Percentiles rank a stretch among this genome's conserved stretches.
Evolutionary conservation across 2,329 filamentous ascomycete species (phyloP).

Genomic region (Cercospora zeae-maydis): DNA sequence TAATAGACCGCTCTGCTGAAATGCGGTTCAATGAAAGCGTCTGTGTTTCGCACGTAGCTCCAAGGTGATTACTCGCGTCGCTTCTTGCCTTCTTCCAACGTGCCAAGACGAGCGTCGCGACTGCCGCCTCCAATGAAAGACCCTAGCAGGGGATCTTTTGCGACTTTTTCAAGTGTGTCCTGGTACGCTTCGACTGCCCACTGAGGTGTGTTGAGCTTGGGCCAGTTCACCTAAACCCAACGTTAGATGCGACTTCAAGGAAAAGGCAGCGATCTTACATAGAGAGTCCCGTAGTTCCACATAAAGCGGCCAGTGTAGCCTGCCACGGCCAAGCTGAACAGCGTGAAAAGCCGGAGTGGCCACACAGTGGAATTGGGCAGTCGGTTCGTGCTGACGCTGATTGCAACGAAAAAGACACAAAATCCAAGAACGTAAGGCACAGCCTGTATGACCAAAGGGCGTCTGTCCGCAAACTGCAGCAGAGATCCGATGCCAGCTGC

Average conservation of each 20-base stretch:
- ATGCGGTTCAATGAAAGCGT: neutral
- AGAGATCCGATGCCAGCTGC: constrained; percentile 66
- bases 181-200: constrained; percentile 85
- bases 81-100: constrained; percentile 96
- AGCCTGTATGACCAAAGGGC: constrained; percentile 86
- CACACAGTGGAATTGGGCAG: constrained; percentile 71
- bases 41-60: neutral
- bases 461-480: constrained; percentile 75
- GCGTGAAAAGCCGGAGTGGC: constrained; percentile 74
- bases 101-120: constrained; percentile 76
- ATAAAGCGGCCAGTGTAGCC: constrained; percentile 75
- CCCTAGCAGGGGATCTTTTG: constrained; percentile 78
- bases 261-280: constrained; percentile 62
- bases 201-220: constrained; percentile 84
- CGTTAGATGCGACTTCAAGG: neutral
- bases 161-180: constrained; percentile 77
- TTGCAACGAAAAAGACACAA: constrained; percentile 75
- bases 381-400: constrained; percentile 69
- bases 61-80: constrained; percentile 68
- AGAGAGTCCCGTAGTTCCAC: constrained; percentile 80
- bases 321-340: constrained; percentile 71
- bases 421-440: constrained; percentile 87
- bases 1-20: neutral
- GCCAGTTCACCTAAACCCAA: constrained; percentile 81
- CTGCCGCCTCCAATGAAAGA: constrained; percentile 65